Evolutionary conservation across 805 yeast genomes (phyloP).

Genomic region (Nakazawaea anatomiae): DNA sequence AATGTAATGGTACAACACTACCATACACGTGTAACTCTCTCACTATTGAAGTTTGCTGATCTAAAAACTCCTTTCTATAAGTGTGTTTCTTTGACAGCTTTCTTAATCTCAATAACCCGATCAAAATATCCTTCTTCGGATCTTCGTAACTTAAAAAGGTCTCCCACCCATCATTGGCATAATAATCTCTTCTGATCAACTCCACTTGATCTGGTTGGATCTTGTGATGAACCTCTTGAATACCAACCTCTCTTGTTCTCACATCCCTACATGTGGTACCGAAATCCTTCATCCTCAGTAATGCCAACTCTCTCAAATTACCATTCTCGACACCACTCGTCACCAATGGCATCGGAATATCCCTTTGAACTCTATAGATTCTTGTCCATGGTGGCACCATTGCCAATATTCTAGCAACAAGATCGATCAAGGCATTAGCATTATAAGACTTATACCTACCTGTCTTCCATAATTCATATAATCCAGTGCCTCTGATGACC

Average conservation of each 20-base stretch:
- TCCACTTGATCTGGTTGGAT: constrained; percentile 97
- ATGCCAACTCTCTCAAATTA: constrained; percentile 87
- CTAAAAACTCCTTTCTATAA: constrained; percentile 79
- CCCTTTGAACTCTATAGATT: constrained; percentile 96
- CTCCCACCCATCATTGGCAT: constrained; percentile 99
- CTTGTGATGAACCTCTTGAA: constrained; percentile 96
- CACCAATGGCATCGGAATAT: constrained; percentile 98
- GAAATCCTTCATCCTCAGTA: constrained; percentile 97
- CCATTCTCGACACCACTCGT: constrained; percentile 98
- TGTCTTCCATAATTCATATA: constrained; percentile 95
- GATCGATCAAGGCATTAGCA: constrained; percentile 88
- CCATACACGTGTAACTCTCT: constrained; percentile 97
- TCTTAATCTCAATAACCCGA: constrained; percentile 84
- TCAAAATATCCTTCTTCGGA: constrained; percentile 91
- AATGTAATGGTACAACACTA: constrained; percentile 92
- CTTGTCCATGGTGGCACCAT: constrained; percentile 99
- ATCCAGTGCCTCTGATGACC: constrained; percentile 95
- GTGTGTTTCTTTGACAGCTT: constrained; percentile 87
- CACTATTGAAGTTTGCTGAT: constrained; percentile 88
- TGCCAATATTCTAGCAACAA: constrained; percentile 93
- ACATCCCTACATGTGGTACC: constrained; percentile 96
- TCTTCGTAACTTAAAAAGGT: constrained; percentile 94
- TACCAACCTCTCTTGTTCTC: constrained; percentile 96
- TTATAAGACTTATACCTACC: constrained; percentile 92
- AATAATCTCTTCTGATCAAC: constrained; percentile 88